Conservation (phyloP, 192 early-diverging fungal species). For the Backusella macrospora region DNA sequence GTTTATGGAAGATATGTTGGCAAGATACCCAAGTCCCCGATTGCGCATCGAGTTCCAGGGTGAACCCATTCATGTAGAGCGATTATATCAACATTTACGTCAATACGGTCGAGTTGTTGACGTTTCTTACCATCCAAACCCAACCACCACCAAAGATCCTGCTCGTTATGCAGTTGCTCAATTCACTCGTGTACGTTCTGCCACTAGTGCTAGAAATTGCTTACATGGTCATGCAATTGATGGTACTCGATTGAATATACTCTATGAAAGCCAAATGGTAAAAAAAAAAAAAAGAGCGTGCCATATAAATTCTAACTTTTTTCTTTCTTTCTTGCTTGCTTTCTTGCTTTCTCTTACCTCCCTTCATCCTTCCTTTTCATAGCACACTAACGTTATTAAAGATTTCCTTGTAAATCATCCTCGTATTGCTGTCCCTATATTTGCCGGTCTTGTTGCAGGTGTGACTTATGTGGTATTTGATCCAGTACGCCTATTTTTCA, state of each 20-base stretch:
- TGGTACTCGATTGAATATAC: conserved; percentile 61
- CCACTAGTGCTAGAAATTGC: conserved; percentile 93
- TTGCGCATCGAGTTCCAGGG: conserved; percentile 79
- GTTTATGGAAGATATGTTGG: conserved; percentile 73
- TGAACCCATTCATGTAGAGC: conserved; percentile 65
- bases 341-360: conserved; percentile 1
- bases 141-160: conserved; percentile 68
- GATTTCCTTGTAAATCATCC: conserved; percentile 78
- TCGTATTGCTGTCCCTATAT: conserved; percentile 73
- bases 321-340: not conserved
- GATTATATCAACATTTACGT: conserved; percentile 74
- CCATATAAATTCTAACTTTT: conserved; percentile 25
- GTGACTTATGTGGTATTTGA: conserved; percentile 89
- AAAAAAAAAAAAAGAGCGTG: not conserved
- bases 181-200: conserved; percentile 74
- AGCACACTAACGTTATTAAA: conserved; percentile 59
- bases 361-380: not conserved
- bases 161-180: conserved; percentile 81
- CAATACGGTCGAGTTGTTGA: conserved; percentile 82
- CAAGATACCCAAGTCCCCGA: conserved; percentile 51
- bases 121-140: conserved; percentile 63
- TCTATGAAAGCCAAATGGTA: conserved; percentile 62
- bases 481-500: conserved; percentile 88
- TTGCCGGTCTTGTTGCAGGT: conserved; percentile 74
- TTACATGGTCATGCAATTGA: conserved; percentile 80